Evolutionary conservation across 108 stramenopile species (phyloP).

Genomic region (Nitzschia palea): DNA sequence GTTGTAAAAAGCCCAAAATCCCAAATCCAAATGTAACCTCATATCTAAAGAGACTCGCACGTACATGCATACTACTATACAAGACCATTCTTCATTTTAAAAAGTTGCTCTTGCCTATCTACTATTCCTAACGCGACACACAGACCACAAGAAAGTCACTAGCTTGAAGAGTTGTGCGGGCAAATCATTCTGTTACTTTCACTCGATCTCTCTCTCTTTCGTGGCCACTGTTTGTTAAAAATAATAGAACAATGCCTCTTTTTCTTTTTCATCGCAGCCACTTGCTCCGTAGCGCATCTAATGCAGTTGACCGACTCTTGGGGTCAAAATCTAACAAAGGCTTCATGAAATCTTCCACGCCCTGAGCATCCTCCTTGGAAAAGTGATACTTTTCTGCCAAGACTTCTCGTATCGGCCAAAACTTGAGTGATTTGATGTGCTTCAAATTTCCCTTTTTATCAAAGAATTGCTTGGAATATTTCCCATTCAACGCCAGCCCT

Average conservation of each 20-base stretch:
- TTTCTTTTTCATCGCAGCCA: conserved; percentile 83
- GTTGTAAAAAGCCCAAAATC: conserved; percentile 42
- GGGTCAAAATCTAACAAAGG: conserved; percentile 89
- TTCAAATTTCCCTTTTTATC: conserved; percentile 94
- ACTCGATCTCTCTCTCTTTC: too few species aligned
- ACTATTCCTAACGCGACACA: too few species aligned
- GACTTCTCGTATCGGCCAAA: conserved; percentile 96
- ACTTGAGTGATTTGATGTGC: conserved; percentile 97
- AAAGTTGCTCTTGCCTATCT: too few species aligned
- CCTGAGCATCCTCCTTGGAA: conserved; percentile 74
- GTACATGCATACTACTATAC: too few species aligned
- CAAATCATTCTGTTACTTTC: too few species aligned
- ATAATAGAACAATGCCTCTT: too few species aligned
- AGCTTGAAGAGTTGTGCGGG: too few species aligned
- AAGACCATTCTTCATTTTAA: too few species aligned
- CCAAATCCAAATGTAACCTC: too few species aligned
- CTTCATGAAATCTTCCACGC: conserved; percentile 82
- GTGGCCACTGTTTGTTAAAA: too few species aligned
- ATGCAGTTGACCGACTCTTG: conserved; percentile 76
- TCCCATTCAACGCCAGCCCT: conserved; percentile 80
- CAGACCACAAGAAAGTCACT: too few species aligned
- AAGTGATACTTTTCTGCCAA: conserved; percentile 91
- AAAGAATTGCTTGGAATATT: conserved; percentile 95
- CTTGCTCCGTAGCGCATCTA: conserved; percentile 76
- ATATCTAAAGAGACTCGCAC: too few species aligned